phyloP scores from a whole-genome alignment of 2,329 filamentous ascomycete species.

The Penicillium paneum region DNA sequence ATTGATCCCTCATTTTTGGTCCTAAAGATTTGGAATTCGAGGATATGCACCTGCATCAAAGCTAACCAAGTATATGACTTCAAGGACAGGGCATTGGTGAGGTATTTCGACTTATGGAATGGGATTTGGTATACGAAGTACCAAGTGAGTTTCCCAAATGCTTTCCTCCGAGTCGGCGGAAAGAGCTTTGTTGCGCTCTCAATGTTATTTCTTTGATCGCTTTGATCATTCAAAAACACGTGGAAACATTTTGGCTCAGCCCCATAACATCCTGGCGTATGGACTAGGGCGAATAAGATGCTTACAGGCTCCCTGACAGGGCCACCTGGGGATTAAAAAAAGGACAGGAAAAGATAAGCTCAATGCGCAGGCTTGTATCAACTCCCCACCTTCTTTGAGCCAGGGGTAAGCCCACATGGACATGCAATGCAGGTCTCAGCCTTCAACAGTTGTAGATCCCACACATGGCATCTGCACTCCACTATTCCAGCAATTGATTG shows the following conservation, averaged over 20 bases:
- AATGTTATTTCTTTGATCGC: neutral
- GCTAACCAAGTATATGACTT: neutral
- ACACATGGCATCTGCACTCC: slow-evolving; percentile 1
- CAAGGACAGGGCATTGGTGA: neutral
- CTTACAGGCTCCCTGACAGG: neutral
- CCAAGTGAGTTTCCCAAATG: too few relatives aligned
- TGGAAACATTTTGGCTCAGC: neutral
- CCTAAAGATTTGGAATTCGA: neutral
- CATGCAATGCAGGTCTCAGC: neutral
- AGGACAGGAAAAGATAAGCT: slow-evolving; percentile 6
- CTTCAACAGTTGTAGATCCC: neutral
- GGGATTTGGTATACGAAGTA: neutral
- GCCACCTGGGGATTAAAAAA: neutral
- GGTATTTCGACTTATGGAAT: neutral
- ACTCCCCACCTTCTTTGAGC: neutral
- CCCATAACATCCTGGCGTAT: neutral
- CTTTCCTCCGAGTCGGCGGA: neutral
- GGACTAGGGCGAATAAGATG: neutral
- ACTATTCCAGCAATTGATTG: neutral
- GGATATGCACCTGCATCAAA: neutral
- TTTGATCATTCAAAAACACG: neutral
- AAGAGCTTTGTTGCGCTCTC: neutral
- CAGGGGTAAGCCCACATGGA: neutral
- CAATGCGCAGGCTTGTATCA: slow-evolving; percentile 1
- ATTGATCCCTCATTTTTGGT: slow-evolving; percentile 3